Evolutionary conservation across 164 flowering plant species (phyloP), one percentile per base, ranked within the genome.

Genomic region (Vitis riparia): DNA sequence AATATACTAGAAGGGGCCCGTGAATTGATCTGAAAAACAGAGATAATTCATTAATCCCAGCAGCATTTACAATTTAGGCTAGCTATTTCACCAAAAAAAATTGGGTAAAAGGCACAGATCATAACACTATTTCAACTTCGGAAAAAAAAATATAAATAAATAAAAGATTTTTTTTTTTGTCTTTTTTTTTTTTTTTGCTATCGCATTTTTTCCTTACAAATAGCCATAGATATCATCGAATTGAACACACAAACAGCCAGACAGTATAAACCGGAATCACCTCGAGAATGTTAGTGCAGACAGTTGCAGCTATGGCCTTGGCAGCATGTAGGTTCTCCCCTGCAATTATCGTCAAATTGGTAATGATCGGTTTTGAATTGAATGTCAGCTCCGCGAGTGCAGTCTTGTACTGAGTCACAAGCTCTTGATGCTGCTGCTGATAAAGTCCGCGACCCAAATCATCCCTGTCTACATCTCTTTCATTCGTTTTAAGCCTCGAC

Each of bases 291-390:
- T 96, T 86, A 9, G 79, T 55, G 79, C 91, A 91, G 71, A 96
- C 69, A 49, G 87, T 77, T 13, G 86, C 85, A 1, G 91, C 92
- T 29, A 96, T 86, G 16, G 91, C 87, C 80, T 91, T 91, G 3
- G 99, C 97, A 1, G 97, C 97, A 11, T 80, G 91, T 61, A 72
- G 70, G 69, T 88, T 96, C 81, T 96, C 98, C 0, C 98, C 99
- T 1, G 99, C 99, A 30, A 96, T 93, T 48, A 96, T 96, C 0
- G 99, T 93, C 83, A 96, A 77, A 71, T 93, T 96, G 1, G 97
- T 96, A 50, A 96, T 96, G 27, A 93, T 93, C 29, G 99, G 99
- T 75, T 95, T 95, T 12, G 98, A 93, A 74, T 95, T 95, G 78
- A 95, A 89, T 1, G 97, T 95, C 55, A 95, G 86, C 81, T 95